phyloP scores from a whole-genome alignment of 805 yeast species.

The Kluyveromyces siamensis region DNA sequence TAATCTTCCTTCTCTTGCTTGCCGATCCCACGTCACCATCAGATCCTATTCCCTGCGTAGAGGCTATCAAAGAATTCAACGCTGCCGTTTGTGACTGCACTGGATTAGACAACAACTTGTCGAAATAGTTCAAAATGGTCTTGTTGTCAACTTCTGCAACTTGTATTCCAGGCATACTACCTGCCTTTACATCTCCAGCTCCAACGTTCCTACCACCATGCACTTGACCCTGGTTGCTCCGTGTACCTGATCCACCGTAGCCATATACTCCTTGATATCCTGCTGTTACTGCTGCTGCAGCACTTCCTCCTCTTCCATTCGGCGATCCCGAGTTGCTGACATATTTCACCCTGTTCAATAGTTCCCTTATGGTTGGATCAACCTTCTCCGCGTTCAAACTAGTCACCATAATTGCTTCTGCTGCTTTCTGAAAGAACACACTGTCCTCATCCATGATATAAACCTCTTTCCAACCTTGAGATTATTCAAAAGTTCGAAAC shows the following conservation, averaged over 20 bases:
- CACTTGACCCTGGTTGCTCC: neutral
- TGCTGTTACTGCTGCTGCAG: neutral
- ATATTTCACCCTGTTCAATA: slow-evolving; percentile 20
- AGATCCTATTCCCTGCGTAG: neutral
- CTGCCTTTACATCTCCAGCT: neutral
- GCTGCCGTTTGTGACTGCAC: neutral
- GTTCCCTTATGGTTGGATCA: slow-evolving; percentile 24
- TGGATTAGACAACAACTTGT: slow-evolving; percentile 5
- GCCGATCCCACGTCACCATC: neutral
- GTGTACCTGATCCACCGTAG: neutral
- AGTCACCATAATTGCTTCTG: slow-evolving; percentile 26
- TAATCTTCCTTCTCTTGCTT: neutral
- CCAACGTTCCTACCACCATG: neutral
- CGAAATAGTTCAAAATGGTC: slow-evolving; percentile 8
- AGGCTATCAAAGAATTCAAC: neutral
- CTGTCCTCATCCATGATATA: slow-evolving; percentile 21
- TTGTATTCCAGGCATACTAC: neutral
- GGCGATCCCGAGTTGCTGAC: slow-evolving; percentile 6
- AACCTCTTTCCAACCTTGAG: neutral
- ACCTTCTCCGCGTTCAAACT: slow-evolving; percentile 19
- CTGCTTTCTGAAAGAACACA: slow-evolving; percentile 22
- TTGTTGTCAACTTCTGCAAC: slow-evolving; percentile 4
- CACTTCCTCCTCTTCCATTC: neutral
- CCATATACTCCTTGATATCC: neutral
- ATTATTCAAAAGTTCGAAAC: neutral